A percentile compares a stretch with the other conserved stretches of the same genome.
These are phyloP conservation scores for Aureobasidium subglaciale DNA, from an alignment of 2,329 filamentous ascomycete genomes.

Conservation along the genomic window DNA sequence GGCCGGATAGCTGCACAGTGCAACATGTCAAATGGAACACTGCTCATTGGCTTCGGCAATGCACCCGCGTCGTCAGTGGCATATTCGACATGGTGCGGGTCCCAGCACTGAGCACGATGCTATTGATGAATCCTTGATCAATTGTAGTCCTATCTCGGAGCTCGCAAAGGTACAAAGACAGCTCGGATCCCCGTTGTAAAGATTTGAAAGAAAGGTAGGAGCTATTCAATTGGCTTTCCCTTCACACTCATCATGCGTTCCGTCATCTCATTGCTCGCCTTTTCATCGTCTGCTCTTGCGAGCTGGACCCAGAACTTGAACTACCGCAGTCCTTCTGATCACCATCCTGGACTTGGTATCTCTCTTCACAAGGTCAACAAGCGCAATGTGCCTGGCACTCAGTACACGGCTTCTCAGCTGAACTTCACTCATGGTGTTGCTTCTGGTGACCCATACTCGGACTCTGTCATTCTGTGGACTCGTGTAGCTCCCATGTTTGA, in stretches of 20 bases:
- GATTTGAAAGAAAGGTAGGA: background rate
- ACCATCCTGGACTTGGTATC: constrained; percentile 57
- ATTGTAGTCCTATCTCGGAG: background rate
- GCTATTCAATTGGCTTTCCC: background rate
- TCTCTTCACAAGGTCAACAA: constrained; percentile 56
- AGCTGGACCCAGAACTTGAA: constrained; percentile 50
- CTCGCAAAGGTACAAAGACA: constrained; percentile 1
- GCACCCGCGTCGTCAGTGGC: background rate
- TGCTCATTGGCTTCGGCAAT: background rate
- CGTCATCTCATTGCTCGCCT: constrained; percentile 18
- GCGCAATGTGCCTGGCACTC: constrained; percentile 42
- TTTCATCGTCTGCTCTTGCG: constrained; percentile 22
- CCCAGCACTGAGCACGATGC: background rate
- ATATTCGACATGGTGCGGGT: background rate
- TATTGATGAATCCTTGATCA: background rate
- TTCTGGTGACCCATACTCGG: constrained; percentile 39
- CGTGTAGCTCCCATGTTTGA: constrained; percentile 33
- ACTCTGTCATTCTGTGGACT: constrained; percentile 38
- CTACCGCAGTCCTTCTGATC: constrained; percentile 59
- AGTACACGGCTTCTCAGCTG: constrained; percentile 41
- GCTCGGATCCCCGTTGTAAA: background rate
- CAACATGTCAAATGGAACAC: constrained; percentile 6
- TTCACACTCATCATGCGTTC: background rate
- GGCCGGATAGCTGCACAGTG: background rate
- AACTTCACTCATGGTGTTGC: constrained; percentile 58